phyloP scores from a whole-genome alignment of 1,139 yeast genomes.

The Yamadazyma kanchanaburiensis region DNA sequence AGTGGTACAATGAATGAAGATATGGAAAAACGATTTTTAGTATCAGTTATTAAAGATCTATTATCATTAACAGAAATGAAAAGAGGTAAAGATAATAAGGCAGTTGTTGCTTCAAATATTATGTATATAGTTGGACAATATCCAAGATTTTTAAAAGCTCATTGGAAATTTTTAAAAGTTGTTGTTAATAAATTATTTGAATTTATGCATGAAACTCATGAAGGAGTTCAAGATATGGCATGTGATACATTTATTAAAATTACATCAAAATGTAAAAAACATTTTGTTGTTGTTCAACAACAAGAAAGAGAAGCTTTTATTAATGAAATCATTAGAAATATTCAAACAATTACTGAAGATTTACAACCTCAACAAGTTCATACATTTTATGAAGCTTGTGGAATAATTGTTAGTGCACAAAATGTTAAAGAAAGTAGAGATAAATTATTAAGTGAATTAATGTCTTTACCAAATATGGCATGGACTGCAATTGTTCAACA shows the following conservation, averaged over 20 bases:
- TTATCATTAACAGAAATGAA: constrained; percentile 91
- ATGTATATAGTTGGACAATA: constrained; percentile 99
- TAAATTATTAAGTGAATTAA: constrained; percentile 69
- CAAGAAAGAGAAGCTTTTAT: constrained; percentile 92
- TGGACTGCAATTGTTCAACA: constrained; percentile 89
- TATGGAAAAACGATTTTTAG: constrained; percentile 91
- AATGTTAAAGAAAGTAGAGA: constrained; percentile 59
- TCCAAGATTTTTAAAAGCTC: constrained; percentile 95
- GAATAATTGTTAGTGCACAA: constrained; percentile 88
- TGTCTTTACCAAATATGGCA: constrained; percentile 90
- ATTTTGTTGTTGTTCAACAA: constrained; percentile 84
- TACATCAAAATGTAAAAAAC: constrained; percentile 91
- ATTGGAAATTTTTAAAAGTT: constrained; percentile 95
- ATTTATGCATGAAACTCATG: constrained; percentile 99
- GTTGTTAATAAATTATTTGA: constrained; percentile 94
- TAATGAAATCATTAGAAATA: constrained; percentile 79
- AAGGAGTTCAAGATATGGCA: constrained; percentile 99
- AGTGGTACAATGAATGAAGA: constrained; percentile 99
- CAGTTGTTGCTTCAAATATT: constrained; percentile 97
- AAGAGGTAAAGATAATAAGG: constrained; percentile 96
- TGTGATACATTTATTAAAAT: constrained; percentile 97
- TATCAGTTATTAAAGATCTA: constrained; percentile 87
- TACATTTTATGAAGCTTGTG: constrained; percentile 97
- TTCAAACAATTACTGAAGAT: constrained; percentile 85
- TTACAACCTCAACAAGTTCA: constrained; percentile 97